Conservation (phyloP, 345 rosid species). For the Lepidium sativum region DNA sequence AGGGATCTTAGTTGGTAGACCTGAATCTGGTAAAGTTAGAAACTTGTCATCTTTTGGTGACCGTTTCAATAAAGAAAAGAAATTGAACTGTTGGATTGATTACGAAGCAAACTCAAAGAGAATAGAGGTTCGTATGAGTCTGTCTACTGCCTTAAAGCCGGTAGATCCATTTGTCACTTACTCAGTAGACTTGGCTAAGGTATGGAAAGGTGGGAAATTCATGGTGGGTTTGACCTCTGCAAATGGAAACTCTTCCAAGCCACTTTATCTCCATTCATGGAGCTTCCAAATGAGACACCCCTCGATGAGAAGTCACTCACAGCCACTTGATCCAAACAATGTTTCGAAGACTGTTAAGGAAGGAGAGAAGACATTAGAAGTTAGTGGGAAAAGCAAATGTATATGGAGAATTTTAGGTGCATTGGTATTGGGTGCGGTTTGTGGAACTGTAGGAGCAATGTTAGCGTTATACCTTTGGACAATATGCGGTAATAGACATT, state of each 20-base stretch:
- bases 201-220: conserved; percentile 48
- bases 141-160: conserved; percentile 38
- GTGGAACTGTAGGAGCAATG: conserved; percentile 73
- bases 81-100: conserved; percentile 71
- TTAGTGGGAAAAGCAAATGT: conserved; percentile 37
- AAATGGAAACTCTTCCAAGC: conserved; percentile 48
- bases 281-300: conserved; percentile 44
- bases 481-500: conserved; percentile 48
- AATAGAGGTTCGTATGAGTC: conserved; percentile 67
- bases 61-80: conserved; percentile 32
- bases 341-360: conserved; percentile 15
- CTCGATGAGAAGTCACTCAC: conserved; percentile 70
- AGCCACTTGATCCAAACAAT: conserved; percentile 60
- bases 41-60: conserved; percentile 13
- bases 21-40: conserved; percentile 35
- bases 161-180: conserved; percentile 52
- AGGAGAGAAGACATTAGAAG: conserved; percentile 27
- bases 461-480: conserved; percentile 56
- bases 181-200: conserved; percentile 46
- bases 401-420: conserved; percentile 50
- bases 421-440: conserved; percentile 51
- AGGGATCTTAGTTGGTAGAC: conserved; percentile 53
- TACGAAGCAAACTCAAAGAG: conserved; percentile 72
- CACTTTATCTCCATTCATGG: conserved; percentile 60
- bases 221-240: conserved; percentile 62